Percentiles rank a stretch among this genome's conserved stretches.
Evolutionary conservation across 192 early-diverging fungal genomes (phyloP).

Genomic region (Coemansia sp.): DNA sequence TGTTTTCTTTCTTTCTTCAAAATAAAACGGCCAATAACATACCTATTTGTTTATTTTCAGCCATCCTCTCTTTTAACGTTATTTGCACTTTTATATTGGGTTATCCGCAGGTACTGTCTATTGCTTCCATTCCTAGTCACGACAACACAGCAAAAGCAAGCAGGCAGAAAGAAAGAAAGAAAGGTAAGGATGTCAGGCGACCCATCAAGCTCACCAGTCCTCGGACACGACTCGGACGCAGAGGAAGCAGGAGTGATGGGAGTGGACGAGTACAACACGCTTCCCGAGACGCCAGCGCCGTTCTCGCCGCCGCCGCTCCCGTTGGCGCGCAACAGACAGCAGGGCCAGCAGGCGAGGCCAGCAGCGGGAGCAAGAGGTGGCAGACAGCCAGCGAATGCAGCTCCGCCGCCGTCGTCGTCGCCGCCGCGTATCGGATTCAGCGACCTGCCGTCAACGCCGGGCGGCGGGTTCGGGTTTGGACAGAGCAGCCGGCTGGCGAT

Average conservation of each 20-base stretch:
- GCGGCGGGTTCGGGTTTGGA: conserved; percentile 20
- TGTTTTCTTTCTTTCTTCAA: no score
- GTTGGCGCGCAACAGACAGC: conserved; percentile 12
- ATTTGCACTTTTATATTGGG: background rate
- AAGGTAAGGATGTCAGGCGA: conserved; percentile 27
- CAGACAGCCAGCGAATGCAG: background rate
- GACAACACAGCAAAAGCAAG: no score
- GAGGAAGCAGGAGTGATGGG: conserved; percentile 18
- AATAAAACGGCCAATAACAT: background rate
- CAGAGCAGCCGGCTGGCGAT: conserved; percentile 21
- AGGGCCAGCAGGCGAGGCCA: conserved; percentile 10
- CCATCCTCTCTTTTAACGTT: background rate
- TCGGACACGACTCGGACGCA: conserved; percentile 39
- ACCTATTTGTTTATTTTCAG: conserved; percentile 5
- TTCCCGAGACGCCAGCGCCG: conserved; percentile 46
- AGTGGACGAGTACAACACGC: conserved; percentile 32
- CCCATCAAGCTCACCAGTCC: conserved; percentile 38
- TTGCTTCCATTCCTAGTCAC: no score
- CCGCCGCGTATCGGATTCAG: conserved; percentile 48
- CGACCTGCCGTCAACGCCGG: conserved; percentile 43
- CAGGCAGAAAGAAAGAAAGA: background rate
- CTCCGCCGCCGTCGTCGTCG: conserved; percentile 20
- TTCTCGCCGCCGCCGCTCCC: conserved; percentile 38
- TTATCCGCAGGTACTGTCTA: no score
- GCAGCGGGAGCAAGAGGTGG: conserved; percentile 4